Evolutionary conservation across 2,329 filamentous ascomycete species (phyloP).

Genomic region (Phaeomoniella chlamydospora): DNA sequence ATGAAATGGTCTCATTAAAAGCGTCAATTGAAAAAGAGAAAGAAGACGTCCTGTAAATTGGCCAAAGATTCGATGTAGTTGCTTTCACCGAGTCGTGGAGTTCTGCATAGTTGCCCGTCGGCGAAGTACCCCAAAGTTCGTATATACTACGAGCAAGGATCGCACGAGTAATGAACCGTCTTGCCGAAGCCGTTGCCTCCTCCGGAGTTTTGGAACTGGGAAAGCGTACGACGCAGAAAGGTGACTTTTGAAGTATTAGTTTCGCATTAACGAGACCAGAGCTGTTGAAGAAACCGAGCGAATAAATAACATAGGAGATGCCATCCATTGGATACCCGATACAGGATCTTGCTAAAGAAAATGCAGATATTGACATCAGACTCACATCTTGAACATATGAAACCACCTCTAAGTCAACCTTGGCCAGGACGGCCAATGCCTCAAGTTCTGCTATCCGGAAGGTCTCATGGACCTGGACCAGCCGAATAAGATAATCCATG

Average conservation of each 20-base stretch:
- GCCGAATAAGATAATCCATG: slow-evolving; percentile 74
- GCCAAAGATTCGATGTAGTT: slow-evolving; percentile 51
- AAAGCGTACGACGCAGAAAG: slow-evolving; percentile 67
- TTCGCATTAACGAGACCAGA: slow-evolving; percentile 5
- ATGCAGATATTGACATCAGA: slow-evolving; percentile 5
- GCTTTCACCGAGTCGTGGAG: slow-evolving; percentile 52
- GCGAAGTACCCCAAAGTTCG: slow-evolving; percentile 72
- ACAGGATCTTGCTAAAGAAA: too few relatives aligned
- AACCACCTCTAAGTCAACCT: slow-evolving; percentile 56
- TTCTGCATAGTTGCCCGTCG: slow-evolving; percentile 35
- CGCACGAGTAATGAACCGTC: slow-evolving; percentile 55
- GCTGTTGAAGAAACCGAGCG: slow-evolving; percentile 5
- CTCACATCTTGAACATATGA: slow-evolving; percentile 61
- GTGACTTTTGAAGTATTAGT: too few relatives aligned
- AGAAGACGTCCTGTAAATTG: slow-evolving; percentile 44
- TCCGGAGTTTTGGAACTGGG: slow-evolving; percentile 12
- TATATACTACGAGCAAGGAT: slow-evolving; percentile 74
- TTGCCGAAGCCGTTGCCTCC: slow-evolving; percentile 47
- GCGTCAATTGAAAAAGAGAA: slow-evolving; percentile 78
- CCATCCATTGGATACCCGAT: slow-evolving; percentile 3
- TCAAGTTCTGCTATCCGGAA: slow-evolving; percentile 77
- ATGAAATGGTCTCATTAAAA: slow-evolving; percentile 60
- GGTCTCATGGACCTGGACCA: slow-evolving; percentile 79
- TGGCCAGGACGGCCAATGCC: slow-evolving; percentile 57
- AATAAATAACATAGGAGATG: slow-evolving; percentile 2